Evolutionary conservation across 257 asterid genomes (phyloP).

Genomic region (Asclepias syriaca): DNA sequence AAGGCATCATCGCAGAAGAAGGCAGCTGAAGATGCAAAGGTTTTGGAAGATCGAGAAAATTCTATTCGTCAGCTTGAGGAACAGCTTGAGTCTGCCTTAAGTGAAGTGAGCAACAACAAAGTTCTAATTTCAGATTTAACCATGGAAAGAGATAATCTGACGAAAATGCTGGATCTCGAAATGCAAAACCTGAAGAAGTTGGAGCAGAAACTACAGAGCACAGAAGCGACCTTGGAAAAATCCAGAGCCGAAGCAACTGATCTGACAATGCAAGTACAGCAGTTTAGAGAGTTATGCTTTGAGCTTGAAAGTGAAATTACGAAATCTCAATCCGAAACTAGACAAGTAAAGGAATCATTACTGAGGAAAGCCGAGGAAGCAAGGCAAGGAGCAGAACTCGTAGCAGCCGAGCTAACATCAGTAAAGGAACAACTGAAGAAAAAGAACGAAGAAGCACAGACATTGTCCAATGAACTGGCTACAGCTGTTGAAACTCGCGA

Average conservation of each 20-base stretch:
- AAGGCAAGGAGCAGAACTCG: slow-evolving; percentile 23
- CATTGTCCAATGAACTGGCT: slow-evolving; percentile 38
- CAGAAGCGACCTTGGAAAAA: slow-evolving; percentile 37
- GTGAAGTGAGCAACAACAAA: slow-evolving; percentile 33
- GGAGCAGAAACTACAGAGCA: slow-evolving; percentile 39
- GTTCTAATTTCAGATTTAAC: slow-evolving; percentile 37
- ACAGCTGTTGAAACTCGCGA: slow-evolving; percentile 31
- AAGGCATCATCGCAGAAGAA: slow-evolving; percentile 41
- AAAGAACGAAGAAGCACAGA: slow-evolving; percentile 44
- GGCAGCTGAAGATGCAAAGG: slow-evolving; percentile 46
- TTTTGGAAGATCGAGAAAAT: slow-evolving; percentile 44
- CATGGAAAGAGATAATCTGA: slow-evolving; percentile 45
- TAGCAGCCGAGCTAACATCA: slow-evolving; percentile 43
- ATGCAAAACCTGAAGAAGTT: slow-evolving; percentile 33
- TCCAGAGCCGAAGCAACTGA: slow-evolving; percentile 51
- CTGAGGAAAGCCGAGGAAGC: slow-evolving; percentile 42
- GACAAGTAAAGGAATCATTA: slow-evolving; percentile 23
- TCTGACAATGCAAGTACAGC: slow-evolving; percentile 41
- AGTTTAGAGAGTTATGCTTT: slow-evolving; percentile 43
- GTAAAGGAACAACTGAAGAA: slow-evolving; percentile 38
- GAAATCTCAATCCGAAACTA: slow-evolving; percentile 24
- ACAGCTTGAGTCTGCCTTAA: slow-evolving; percentile 37
- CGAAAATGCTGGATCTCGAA: slow-evolving; percentile 38
- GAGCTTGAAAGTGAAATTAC: slow-evolving; percentile 51
- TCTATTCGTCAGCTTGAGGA: slow-evolving; percentile 44